Conservation (phyloP, 148 eudicot species). For the Diospyros lotus region DNA sequence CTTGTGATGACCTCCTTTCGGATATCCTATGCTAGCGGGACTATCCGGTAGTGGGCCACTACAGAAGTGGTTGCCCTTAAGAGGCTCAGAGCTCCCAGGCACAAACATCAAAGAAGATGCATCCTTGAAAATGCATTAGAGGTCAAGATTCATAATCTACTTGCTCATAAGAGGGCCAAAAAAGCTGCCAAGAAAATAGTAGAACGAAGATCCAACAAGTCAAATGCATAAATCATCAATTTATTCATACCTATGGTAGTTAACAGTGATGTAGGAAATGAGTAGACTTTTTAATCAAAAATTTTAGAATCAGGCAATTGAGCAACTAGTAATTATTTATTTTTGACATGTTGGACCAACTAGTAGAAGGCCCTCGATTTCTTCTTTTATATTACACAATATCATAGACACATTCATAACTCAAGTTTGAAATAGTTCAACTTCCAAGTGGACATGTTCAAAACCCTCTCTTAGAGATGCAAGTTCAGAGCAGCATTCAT, state of each 20-base stretch:
- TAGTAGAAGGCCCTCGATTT: neutral
- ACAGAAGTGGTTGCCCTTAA: conserved; percentile 6
- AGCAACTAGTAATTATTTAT: neutral
- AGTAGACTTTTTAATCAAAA: neutral
- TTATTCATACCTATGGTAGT: neutral
- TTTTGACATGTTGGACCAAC: neutral
- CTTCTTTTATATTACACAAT: neutral
- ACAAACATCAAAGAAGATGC: neutral
- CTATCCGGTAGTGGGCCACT: too few relatives aligned
- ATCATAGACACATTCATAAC: too few relatives aligned
- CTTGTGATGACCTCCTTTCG: too few relatives aligned
- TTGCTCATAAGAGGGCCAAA: neutral
- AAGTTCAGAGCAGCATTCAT: too few relatives aligned
- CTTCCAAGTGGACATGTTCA: too few relatives aligned
- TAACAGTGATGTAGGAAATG: neutral
- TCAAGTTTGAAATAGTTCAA: too few relatives aligned
- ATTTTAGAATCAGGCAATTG: neutral
- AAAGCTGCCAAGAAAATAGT: neutral
- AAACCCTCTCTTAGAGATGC: too few relatives aligned
- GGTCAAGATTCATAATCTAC: neutral
- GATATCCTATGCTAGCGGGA: too few relatives aligned
- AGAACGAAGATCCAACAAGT: neutral
- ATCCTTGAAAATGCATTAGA: neutral
- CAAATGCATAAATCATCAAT: too few relatives aligned
- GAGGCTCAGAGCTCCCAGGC: neutral